These are phyloP conservation scores for Hippophae rhamnoides DNA, from an alignment of 306 rosid genomes.

Conservation along the genomic window DNA sequence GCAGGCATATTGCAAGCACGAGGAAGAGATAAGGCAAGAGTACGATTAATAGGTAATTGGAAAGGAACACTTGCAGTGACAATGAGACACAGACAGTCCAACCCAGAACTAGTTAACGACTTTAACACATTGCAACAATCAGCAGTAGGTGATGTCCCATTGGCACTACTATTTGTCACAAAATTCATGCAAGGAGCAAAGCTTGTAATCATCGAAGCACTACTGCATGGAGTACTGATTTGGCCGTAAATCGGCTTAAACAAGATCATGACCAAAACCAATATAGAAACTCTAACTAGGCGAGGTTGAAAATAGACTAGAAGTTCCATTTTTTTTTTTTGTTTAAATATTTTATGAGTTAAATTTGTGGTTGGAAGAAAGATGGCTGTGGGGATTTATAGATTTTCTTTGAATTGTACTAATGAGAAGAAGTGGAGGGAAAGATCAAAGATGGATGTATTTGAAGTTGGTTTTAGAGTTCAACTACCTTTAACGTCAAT, in stretches of 20 bases:
- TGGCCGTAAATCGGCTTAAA: slow-evolving; percentile 34
- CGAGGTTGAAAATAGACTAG: slow-evolving; percentile 24
- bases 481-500: slow-evolving; percentile 51
- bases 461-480: slow-evolving; percentile 62
- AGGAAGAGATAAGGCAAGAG: slow-evolving; percentile 71
- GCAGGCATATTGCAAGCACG: slow-evolving; percentile 74
- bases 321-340: neutral
- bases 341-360: neutral
- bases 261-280: slow-evolving; percentile 23
- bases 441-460: slow-evolving; percentile 9
- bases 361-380: slow-evolving; percentile 8
- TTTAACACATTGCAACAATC: slow-evolving; percentile 54
- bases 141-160: slow-evolving; percentile 48
- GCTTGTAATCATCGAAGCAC: slow-evolving; percentile 31
- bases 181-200: slow-evolving; percentile 56
- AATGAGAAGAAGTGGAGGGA: neutral
- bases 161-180: slow-evolving; percentile 46
- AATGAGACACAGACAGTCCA: slow-evolving; percentile 58
- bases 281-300: slow-evolving; percentile 4
- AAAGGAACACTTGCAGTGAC: slow-evolving; percentile 45
- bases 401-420: neutral
- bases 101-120: slow-evolving; percentile 37
- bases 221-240: slow-evolving; percentile 50
- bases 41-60: slow-evolving; percentile 48
- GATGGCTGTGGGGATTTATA: slow-evolving; percentile 41